These are phyloP conservation scores for Boletus patriciae DNA, from an alignment of 768 basidiomycete genomes.

Conservation along the genomic window DNA sequence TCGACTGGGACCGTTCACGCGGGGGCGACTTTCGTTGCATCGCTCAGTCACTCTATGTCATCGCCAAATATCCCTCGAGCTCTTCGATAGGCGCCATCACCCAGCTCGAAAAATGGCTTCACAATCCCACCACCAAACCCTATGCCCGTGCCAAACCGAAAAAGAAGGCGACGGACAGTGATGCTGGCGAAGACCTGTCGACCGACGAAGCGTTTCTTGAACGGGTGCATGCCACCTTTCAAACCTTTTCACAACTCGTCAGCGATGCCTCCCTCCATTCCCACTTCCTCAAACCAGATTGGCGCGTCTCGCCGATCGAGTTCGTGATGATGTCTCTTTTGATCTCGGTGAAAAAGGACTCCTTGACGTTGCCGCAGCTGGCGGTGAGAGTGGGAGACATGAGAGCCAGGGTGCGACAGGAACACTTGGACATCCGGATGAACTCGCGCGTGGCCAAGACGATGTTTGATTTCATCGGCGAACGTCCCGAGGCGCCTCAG, in stretches of 20 bases:
- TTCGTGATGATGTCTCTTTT: conserved; percentile 58
- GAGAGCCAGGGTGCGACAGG: conserved; percentile 52
- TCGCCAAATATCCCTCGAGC: conserved; percentile 44
- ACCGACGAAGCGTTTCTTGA: conserved; percentile 35
- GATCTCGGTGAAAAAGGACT: conserved; percentile 49
- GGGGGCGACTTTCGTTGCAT: conserved; percentile 61
- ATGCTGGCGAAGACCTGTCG: conserved; percentile 22
- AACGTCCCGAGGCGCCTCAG: conserved; percentile 5
- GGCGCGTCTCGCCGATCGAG: conserved; percentile 67
- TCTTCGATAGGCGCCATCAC: conserved; percentile 32
- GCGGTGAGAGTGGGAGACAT: conserved; percentile 48
- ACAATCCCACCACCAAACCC: conserved; percentile 17
- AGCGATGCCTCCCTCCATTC: conserved; percentile 34
- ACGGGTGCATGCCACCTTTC: conserved; percentile 43
- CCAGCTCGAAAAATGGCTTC: conserved; percentile 54
- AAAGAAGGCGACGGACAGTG: conserved; percentile 19
- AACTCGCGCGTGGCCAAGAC: conserved; percentile 58
- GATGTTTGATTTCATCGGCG: conserved; percentile 52
- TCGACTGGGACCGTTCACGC: conserved; percentile 52
- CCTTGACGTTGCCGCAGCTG: conserved; percentile 40
- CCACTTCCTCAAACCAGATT: conserved; percentile 40
- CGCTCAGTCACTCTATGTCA: conserved; percentile 51
- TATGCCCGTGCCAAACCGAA: conserved; percentile 13
- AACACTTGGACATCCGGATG: conserved; percentile 65
- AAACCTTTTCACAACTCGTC: conserved; percentile 48